Conservation (phyloP, 345 rosid species). For the Populus euphratica region DNA sequence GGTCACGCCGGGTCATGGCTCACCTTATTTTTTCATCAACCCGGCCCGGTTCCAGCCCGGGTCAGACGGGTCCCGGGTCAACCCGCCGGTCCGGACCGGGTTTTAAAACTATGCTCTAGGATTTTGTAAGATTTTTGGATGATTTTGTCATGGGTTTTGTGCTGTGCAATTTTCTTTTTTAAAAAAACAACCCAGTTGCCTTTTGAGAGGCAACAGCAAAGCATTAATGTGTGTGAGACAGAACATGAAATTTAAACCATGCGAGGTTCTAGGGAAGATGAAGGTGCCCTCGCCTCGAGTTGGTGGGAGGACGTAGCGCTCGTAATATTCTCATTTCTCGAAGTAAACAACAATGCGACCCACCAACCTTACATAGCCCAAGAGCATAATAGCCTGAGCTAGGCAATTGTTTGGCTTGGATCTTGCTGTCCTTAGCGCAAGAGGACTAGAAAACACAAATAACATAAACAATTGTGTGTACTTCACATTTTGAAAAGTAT, state of each 20-base stretch:
- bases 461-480: neutral
- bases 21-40: too few species aligned
- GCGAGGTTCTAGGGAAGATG: neutral
- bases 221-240: neutral
- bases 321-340: neutral
- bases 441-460: neutral
- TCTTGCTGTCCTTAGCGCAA: conserved; percentile 17
- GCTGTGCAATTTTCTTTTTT: neutral
- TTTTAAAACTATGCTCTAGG: too few species aligned
- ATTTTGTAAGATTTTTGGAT: conserved; percentile 20
- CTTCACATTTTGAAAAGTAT: too few species aligned
- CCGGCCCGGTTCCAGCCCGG: too few species aligned
- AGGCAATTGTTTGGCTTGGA: conserved; percentile 21
- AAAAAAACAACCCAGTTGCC: neutral
- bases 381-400: conserved; percentile 12
- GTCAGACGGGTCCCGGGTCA: too few species aligned
- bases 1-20: too few species aligned
- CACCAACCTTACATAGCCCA: conserved; percentile 11
- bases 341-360: conserved; percentile 19
- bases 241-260: neutral
- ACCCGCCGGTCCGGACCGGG: too few species aligned
- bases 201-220: neutral
- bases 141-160: conserved; percentile 17
- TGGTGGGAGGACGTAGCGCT: neutral
- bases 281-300: neutral